Base-by-base conservation (phyloP, 192 early-diverging fungal species). In the Coemansia sp. region DNA sequence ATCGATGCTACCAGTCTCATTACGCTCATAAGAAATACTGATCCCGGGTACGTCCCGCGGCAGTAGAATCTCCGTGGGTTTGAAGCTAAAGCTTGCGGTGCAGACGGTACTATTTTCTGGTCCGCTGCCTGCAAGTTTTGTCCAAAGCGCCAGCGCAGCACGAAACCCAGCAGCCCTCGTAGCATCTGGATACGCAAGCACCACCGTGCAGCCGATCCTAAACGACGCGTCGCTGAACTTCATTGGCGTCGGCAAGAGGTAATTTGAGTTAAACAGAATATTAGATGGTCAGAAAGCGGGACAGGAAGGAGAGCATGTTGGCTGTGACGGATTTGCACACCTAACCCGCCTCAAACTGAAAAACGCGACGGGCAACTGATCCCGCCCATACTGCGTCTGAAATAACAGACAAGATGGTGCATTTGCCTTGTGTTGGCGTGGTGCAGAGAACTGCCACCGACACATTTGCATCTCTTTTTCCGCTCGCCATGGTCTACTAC, bases 101-200 rank as follows among this genome's bases (percentile, higher is more conserved):
- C 52, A 55, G 8, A n/a, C n/a, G 17, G 42, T 66, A 19, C 25
- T 22, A 20, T 2, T 19, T 5, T 0, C 51, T 11, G 30, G 22
- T 24, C 17, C 62, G 4, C 27, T 31, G 24, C n/a, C 57, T 17
- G 56, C 54, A 19, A 80, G 59, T 17, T 30, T 10, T 24, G 17
- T 36, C 65, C 72, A 71, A 6, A 80, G 72, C 22, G 50, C 66
- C 20, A 80, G 66, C 19, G 66, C 78, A 29, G 78, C 68, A 24
- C 78, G 78, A 55, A 75, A 80, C 25, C 78, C 78, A 31, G 64
- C 78, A 22, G 75, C 54, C 54, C 78, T 60, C 32, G 78, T 80
- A 33, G 64, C 52, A 57, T 80, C 78, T 2, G 78, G 72, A 46
- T 74, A 80, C 27, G 78, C 78, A 14, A 80, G 62, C 23, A 80